Percentiles rank a stretch among this genome's conserved stretches.
Conservation (phyloP, 1,139 yeast genomes). For the Geotrichum klebahnii region DNA sequence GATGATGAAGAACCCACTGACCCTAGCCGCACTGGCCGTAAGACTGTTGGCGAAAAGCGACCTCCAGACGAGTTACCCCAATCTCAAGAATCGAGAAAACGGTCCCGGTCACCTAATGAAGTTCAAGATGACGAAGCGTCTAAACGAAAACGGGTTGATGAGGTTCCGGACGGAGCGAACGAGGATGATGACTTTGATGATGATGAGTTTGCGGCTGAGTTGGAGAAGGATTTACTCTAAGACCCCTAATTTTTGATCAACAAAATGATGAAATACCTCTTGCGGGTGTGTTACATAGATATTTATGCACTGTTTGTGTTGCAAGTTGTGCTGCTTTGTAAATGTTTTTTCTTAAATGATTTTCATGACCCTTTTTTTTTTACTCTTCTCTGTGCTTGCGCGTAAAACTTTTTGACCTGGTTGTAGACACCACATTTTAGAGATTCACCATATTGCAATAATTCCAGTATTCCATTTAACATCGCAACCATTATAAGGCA, state of each 20-base stretch:
- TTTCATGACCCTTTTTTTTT: too few relatives aligned
- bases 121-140: conserved; percentile 30
- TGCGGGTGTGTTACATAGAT: not conserved
- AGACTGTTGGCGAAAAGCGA: conserved; percentile 16
- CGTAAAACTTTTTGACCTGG: not conserved
- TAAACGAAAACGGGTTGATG: conserved; percentile 2
- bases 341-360: conserved; percentile 6
- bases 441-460: not conserved
- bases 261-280: not conserved
- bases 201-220: conserved; percentile 43
- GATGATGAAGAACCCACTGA: conserved; percentile 1
- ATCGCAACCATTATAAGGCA: not conserved
- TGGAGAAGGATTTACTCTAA: conserved; percentile 34
- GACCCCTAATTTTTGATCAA: not conserved
- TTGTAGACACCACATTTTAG: not conserved
- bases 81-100: conserved; percentile 29
- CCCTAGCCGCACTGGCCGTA: conserved; percentile 21
- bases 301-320: not conserved
- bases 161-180: conserved; percentile 24
- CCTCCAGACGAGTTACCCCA: conserved; percentile 27
- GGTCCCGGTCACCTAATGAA: conserved; percentile 22
- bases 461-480: not conserved
- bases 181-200: conserved; percentile 30
- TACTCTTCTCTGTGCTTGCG: conserved; percentile 1
- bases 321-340: conserved; percentile 3